phyloP scores from a whole-genome alignment of 768 basidiomycete genomes.

The Tylopilus vinaceipallidus region DNA sequence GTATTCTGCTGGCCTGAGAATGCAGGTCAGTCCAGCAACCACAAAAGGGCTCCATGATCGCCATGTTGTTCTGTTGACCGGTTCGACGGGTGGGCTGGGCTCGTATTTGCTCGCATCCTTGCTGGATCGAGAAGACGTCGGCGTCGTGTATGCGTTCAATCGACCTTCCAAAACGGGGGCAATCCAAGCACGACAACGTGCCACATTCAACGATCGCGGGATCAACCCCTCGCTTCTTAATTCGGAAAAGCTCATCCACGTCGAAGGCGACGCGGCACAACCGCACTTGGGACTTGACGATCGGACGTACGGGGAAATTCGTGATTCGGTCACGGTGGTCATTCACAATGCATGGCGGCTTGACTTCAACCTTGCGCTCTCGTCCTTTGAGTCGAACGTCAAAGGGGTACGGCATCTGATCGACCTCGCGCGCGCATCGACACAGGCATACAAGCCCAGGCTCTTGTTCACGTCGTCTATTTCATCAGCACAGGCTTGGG shows the following conservation, averaged over 20 bases:
- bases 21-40: neutral
- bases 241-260: conserved; percentile 26
- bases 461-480: conserved; percentile 44
- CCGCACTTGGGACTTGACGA: conserved; percentile 24
- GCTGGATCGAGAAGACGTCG: conserved; percentile 34
- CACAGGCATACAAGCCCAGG: conserved; percentile 24
- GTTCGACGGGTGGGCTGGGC: conserved; percentile 36
- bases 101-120: conserved; percentile 36
- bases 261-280: conserved; percentile 28
- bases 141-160: conserved; percentile 29
- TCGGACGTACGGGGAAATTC: conserved; percentile 26
- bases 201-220: conserved; percentile 24
- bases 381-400: conserved; percentile 51
- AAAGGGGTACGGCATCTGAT: conserved; percentile 36
- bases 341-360: conserved; percentile 50
- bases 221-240: conserved; percentile 24
- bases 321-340: conserved; percentile 33
- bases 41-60: too few species aligned
- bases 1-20: conserved; percentile 28
- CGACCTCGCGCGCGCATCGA: conserved; percentile 30
- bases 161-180: conserved; percentile 16
- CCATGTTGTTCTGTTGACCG: conserved; percentile 33
- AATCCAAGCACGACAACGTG: conserved; percentile 18
- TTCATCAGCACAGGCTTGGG: conserved; percentile 24
- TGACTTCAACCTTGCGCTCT: conserved; percentile 49